Percentiles rank a stretch among this genome's conserved stretches.
Conservation (phyloP, 805 yeast genomes). For the Saccharomyces eubayanus region DNA sequence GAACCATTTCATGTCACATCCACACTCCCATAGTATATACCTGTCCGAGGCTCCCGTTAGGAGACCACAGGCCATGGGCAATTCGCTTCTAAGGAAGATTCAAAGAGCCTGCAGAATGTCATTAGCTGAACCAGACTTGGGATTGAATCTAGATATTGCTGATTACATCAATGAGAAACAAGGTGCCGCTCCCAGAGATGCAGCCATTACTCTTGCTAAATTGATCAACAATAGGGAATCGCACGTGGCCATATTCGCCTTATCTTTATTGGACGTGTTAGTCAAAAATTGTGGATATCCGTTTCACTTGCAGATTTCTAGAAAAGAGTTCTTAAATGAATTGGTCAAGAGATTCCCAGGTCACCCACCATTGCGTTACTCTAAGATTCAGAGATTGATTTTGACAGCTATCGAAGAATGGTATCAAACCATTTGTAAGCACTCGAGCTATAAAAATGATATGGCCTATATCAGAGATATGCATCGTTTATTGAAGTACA, state of each 20-base stretch:
- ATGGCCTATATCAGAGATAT: conserved; percentile 85
- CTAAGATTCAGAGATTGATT: conserved; percentile 71
- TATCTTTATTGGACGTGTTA: conserved; percentile 71
- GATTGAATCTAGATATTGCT: conserved; percentile 80
- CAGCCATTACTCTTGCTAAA: conserved; percentile 76
- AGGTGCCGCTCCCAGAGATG: conserved; percentile 86
- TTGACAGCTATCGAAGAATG: conserved; percentile 89
- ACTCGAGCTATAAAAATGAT: conserved; percentile 81
- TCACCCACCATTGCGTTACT: conserved; percentile 75
- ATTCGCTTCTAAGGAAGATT: conserved; percentile 33
- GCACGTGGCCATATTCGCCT: conserved; percentile 71
- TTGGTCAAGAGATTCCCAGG: conserved; percentile 88
- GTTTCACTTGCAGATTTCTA: conserved; percentile 82
- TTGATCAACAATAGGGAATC: conserved; percentile 72
- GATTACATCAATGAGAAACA: conserved; percentile 86
- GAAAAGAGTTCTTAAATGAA: conserved; percentile 88
- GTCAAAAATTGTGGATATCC: conserved; percentile 98
- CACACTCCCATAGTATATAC: conserved; percentile 15
- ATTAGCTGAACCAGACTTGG: conserved; percentile 72
- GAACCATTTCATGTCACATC: neutral
- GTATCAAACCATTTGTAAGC: conserved; percentile 86
- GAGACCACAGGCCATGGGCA: conserved; percentile 17
- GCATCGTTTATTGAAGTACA: conserved; percentile 79
- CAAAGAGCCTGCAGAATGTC: conserved; percentile 79
- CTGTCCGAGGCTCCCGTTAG: conserved; percentile 23